These are phyloP conservation scores for Psilocybe subaeruginosa DNA, from an alignment of 768 basidiomycete species.

Conservation along the genomic window DNA sequence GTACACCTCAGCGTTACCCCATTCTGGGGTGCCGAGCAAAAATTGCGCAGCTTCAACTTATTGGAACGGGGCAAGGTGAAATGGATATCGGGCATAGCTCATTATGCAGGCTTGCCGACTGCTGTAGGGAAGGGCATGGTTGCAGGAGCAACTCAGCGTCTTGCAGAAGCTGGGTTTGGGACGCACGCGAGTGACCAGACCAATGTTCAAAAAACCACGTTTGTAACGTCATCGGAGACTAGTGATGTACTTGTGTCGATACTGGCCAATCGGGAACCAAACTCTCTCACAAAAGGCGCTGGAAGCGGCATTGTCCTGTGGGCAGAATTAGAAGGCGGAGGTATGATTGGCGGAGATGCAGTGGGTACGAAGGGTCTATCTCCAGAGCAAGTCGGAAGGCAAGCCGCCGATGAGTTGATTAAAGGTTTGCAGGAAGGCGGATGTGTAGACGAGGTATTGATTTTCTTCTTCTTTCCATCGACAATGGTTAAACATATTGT, in stretches of 20 bases:
- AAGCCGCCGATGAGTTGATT: constrained; percentile 63
- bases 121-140: constrained; percentile 59
- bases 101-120: constrained; percentile 66
- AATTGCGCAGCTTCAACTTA: constrained; percentile 46
- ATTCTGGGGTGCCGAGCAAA: constrained; percentile 37
- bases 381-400: constrained; percentile 52
- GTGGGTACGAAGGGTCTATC: constrained; percentile 55
- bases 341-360: constrained; percentile 70
- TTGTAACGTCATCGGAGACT: constrained; percentile 3
- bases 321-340: constrained; percentile 73
- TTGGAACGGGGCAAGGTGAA: constrained; percentile 58
- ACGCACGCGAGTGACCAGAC: neutral
- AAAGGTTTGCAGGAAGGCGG: constrained; percentile 64
- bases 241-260: constrained; percentile 41
- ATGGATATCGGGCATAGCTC: constrained; percentile 58
- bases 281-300: constrained; percentile 51
- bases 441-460: constrained; percentile 70
- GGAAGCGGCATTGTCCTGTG: constrained; percentile 77
- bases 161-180: constrained; percentile 42
- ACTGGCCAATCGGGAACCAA: constrained; percentile 41
- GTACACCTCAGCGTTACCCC: constrained; percentile 49
- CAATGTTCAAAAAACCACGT: neutral
- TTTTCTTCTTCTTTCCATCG: neutral
- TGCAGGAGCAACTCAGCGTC: constrained; percentile 47
- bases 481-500: neutral